Evolutionary conservation across 2,329 filamentous ascomycete genomes (phyloP).

Genomic region (Aspergillus fijiensis): DNA sequence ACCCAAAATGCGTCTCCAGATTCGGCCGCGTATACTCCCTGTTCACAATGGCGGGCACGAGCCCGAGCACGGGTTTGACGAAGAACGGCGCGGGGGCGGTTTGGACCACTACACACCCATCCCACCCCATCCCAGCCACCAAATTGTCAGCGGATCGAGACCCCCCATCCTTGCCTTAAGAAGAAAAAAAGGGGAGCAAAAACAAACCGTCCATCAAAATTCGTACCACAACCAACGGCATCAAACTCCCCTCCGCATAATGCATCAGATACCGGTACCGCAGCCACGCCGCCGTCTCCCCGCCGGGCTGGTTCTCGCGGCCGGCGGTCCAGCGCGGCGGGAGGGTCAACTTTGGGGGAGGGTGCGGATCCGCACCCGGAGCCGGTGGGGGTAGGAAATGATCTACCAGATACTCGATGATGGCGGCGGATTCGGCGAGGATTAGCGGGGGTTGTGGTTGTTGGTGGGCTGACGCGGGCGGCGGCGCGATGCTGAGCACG

Average conservation of each 20-base stretch:
- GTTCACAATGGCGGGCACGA: conserved; percentile 51
- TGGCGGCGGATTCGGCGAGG: conserved; percentile 77
- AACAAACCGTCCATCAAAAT: neutral
- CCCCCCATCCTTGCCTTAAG: too few relatives aligned
- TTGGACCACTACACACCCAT: conserved; percentile 40
- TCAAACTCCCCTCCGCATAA: conserved; percentile 81
- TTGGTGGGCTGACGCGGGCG: conserved; percentile 4
- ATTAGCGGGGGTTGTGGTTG: conserved; percentile 51
- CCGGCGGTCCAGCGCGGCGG: conserved; percentile 53
- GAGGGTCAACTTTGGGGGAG: conserved; percentile 46
- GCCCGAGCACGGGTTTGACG: conserved; percentile 61
- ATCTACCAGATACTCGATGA: conserved; percentile 78
- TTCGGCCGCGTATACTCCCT: conserved; percentile 41
- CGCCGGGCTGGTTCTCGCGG: conserved; percentile 55
- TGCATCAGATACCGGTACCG: conserved; percentile 71
- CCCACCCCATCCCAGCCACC: too few relatives aligned
- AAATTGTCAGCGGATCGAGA: too few relatives aligned
- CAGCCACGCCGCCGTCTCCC: conserved; percentile 61
- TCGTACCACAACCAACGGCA: conserved; percentile 42
- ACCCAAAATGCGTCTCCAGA: conserved; percentile 43
- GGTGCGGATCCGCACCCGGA: too few relatives aligned
- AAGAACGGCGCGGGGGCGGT: conserved; percentile 65
- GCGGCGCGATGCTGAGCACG: conserved; percentile 61
- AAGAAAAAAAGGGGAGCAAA: too few relatives aligned
- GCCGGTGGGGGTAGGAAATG: conserved; percentile 53